phyloP scores from a whole-genome alignment of 2,329 filamentous ascomycete species.

The Chalaropsis thielavioides region DNA sequence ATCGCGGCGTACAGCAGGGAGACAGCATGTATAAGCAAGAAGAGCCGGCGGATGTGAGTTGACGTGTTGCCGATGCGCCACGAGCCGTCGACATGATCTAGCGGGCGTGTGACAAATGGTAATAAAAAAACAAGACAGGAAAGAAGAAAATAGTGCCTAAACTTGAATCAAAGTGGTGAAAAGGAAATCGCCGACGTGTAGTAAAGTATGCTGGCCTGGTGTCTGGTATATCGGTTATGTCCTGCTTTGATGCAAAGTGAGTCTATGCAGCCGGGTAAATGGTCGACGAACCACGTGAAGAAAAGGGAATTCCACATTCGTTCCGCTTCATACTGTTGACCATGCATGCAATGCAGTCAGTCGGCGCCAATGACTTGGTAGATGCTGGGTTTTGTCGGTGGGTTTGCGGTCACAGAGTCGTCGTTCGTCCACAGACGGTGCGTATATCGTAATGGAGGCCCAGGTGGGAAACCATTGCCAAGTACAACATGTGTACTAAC shows the following conservation, averaged over 20 bases:
- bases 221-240: background rate
- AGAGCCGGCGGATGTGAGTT: background rate
- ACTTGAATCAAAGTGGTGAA: background rate
- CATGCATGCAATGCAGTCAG: background rate
- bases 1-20: no score
- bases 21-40: no score
- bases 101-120: no score
- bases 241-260: constrained; percentile 9
- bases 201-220: no score
- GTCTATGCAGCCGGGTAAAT: constrained; percentile 5
- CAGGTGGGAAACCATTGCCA: background rate
- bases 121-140: background rate
- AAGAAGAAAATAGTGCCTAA: background rate
- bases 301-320: background rate
- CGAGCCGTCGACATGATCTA: no score
- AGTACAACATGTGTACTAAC: background rate
- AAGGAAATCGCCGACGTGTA: background rate
- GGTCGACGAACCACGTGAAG: constrained; percentile 8
- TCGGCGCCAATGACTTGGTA: background rate
- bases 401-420: background rate
- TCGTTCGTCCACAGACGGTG: background rate
- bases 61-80: no score
- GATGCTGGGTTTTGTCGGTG: background rate
- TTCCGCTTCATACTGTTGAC: background rate
- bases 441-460: background rate